Evolutionary conservation across 371 early-diverging fungal species (phyloP).

Genomic region (Rhizopus delemar): DNA sequence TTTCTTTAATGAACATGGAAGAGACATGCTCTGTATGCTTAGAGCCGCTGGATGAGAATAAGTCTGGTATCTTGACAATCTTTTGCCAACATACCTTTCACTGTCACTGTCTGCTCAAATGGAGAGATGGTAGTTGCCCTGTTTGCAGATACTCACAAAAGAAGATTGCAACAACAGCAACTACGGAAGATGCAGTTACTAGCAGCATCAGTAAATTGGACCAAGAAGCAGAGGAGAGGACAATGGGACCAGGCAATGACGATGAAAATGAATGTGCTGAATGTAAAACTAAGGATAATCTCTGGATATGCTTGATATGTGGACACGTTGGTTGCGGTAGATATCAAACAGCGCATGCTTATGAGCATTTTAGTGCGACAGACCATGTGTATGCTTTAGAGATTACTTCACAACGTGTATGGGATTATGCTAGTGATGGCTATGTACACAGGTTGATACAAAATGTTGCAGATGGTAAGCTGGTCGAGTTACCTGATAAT

Average conservation of each 20-base stretch:
- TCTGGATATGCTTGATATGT: conserved; percentile 97
- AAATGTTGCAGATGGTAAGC: conserved; percentile 84
- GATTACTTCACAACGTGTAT: conserved; percentile 91
- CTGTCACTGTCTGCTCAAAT: conserved; percentile 82
- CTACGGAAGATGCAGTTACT: neutral
- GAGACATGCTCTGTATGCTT: conserved; percentile 90
- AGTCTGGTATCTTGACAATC: conserved; percentile 85
- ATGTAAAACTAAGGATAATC: conserved; percentile 67
- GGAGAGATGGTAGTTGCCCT: conserved; percentile 92
- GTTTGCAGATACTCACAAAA: conserved; percentile 85
- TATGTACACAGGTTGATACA: conserved; percentile 93
- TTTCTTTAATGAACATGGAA: conserved; percentile 31
- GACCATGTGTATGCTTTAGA: conserved; percentile 90
- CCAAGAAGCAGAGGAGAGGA: conserved; percentile 10
- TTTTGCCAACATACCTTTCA: conserved; percentile 96
- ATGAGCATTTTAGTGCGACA: conserved; percentile 77
- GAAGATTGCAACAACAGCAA: conserved; percentile 11
- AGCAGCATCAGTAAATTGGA: neutral
- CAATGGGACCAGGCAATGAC: conserved; percentile 12
- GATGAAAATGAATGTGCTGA: conserved; percentile 63
- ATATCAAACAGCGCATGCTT: conserved; percentile 82
- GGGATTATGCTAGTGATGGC: conserved; percentile 96
- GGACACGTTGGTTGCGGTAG: conserved; percentile 86
- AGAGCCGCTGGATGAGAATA: conserved; percentile 84
- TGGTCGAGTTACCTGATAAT: conserved; percentile 79